These are phyloP conservation scores for Amoebophrya sp. DNA, from an alignment of 169 alveolate genomes.

Conservation along the genomic window DNA sequence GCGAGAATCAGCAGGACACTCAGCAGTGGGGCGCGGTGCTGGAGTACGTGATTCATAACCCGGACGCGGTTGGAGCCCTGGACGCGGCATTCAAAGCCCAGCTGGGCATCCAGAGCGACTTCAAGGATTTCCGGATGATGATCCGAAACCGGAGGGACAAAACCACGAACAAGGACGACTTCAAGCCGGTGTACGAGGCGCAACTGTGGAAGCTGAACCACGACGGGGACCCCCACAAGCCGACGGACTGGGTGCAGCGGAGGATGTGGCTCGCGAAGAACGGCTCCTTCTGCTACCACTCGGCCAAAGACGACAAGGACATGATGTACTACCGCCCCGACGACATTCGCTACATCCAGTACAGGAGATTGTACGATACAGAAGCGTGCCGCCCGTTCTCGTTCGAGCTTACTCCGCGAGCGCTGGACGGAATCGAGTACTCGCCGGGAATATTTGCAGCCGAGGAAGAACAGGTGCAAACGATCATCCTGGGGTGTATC, in stretches of 20 bases:
- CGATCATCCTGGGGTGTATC: not conserved
- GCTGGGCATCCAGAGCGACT: not conserved
- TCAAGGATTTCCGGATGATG: not conserved
- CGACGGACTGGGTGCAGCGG: not conserved
- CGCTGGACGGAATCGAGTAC: not conserved
- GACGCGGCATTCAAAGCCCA: not conserved
- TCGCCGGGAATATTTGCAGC: not conserved
- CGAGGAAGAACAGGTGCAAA: not conserved
- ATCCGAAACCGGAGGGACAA: not conserved
- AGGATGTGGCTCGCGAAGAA: not conserved
- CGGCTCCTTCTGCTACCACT: not conserved
- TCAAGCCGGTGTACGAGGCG: not conserved
- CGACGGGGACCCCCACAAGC: not conserved
- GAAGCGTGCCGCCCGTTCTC: not conserved
- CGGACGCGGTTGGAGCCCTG: not conserved
- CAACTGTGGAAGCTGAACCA: not conserved
- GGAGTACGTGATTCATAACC: not conserved
- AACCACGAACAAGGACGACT: not conserved
- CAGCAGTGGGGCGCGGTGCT: not conserved
- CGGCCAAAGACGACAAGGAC: not conserved
- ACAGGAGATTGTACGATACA: not conserved
- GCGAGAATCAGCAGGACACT: not conserved
- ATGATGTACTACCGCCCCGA: not conserved
- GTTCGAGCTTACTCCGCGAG: not conserved
- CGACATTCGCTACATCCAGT: not conserved